A percentile compares a stretch with the other conserved stretches of the same genome.
Conservation (phyloP, 192 early-diverging fungal species). For the Backusella tarrabulga region DNA sequence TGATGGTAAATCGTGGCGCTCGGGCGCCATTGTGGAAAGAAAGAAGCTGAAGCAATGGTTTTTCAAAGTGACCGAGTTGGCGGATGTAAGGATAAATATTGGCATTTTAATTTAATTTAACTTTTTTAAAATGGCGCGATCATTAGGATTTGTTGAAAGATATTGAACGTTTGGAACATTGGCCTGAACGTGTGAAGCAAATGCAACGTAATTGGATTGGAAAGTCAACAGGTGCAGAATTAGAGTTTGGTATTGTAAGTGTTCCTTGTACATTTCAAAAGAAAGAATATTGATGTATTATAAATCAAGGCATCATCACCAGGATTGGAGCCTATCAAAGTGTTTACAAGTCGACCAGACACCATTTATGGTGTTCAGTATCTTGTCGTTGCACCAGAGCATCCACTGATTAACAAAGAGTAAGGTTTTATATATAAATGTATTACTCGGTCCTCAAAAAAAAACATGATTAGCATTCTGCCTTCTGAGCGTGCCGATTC, state of each 20-base stretch:
- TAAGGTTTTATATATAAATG: neutral
- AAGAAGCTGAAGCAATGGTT: slow-evolving; percentile 90
- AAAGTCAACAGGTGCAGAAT: slow-evolving; percentile 75
- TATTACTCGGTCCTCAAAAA: no score
- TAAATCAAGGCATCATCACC: neutral
- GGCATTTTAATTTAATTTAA: no score
- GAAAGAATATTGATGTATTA: neutral
- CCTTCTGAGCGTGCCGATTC: slow-evolving; percentile 23
- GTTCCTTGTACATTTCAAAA: neutral
- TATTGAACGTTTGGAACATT: slow-evolving; percentile 69
- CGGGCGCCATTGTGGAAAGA: slow-evolving; percentile 89
- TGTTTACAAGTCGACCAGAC: slow-evolving; percentile 80
- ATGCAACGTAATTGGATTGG: slow-evolving; percentile 96
- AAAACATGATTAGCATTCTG: neutral
- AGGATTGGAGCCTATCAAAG: slow-evolving; percentile 40
- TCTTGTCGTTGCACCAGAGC: slow-evolving; percentile 64
- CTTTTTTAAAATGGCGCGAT: no score
- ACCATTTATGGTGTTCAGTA: slow-evolving; percentile 76
- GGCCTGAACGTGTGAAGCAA: slow-evolving; percentile 87
- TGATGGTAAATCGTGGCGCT: slow-evolving; percentile 86
- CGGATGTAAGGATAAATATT: slow-evolving; percentile 55
- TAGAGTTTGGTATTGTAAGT: slow-evolving; percentile 54
- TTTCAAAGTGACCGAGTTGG: slow-evolving; percentile 81
- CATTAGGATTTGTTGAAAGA: slow-evolving; percentile 67
- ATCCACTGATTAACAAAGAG: slow-evolving; percentile 38